Base-by-base conservation (phyloP, 163 green algal species). In the Trebouxiophyceae sp. region DNA sequence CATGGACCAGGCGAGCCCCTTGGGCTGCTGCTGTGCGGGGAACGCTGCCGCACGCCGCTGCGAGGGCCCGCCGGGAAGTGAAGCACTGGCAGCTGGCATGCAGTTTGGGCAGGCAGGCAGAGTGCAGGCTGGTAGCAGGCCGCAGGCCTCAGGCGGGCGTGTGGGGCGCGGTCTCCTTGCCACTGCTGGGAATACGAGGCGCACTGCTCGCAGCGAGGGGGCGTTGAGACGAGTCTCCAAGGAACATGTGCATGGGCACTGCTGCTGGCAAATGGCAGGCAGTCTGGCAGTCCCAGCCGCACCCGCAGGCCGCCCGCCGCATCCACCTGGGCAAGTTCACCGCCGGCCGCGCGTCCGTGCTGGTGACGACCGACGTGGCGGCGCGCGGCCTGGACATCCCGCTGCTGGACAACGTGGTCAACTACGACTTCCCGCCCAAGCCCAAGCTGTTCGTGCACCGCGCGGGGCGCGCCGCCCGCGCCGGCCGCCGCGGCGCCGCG, bases 401-500 rank as follows among this genome's bases (percentile, higher is more conserved):
- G 0, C 79, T 96, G 32, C 83, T 99, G 54, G 90, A 97, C 81
- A 97, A 98, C 72, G 95, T 99, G 33, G 74, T 99, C 62, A 89
- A 96, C 69, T 93, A 86, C 62, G 92, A 98, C 84, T 97, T 97
- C 70, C 93, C 93, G 19, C 63, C 86, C 60, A 94, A 93, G 62
- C 86, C 92, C 27, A 95, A 96, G 80, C 86, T 98, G 22, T 99
- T 98, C 76, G 84, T 99, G 47, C 94, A 99, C 71, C 79, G 94
- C 5, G 47, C 47, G 5, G 47, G 47, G 12, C 20, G 47, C 20
- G 47, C 23, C 26, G 47, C 47, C 2, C 33, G 89, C 12, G 89
- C 90, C 2, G 94, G 89, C 3, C 76, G 86, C 5, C 59, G 69
- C 3, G 84, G 84, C 3, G 84, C 69, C 1, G 82, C 92, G 3